Percentiles rank a stretch among this genome's conserved stretches.
These are phyloP conservation scores for Ceratocystis huliohia DNA, from an alignment of 2,329 filamentous ascomycete species.

Conservation along the genomic window DNA sequence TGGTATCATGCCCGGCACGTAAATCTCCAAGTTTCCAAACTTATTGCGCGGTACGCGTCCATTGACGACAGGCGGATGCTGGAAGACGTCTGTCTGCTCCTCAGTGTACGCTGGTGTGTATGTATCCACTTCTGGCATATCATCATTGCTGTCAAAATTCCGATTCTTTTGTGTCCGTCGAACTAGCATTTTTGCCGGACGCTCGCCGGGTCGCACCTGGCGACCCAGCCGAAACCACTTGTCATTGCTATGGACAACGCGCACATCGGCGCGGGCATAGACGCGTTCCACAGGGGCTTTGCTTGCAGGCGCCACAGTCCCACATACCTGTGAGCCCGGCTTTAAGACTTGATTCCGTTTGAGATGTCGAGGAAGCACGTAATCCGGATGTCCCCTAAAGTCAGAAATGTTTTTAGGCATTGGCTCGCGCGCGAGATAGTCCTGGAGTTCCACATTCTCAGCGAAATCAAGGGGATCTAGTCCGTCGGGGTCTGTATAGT, in stretches of 20 bases:
- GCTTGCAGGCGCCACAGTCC: constrained; percentile 60
- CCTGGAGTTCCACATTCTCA: constrained; percentile 64
- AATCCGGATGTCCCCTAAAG: constrained; percentile 75
- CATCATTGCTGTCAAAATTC: constrained; percentile 26
- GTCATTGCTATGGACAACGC: constrained; percentile 62
- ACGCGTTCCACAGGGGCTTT: constrained; percentile 57
- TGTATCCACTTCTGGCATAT: constrained; percentile 29
- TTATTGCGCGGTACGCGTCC: constrained; percentile 78
- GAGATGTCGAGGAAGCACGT: constrained; percentile 74
- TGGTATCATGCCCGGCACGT: constrained; percentile 84
- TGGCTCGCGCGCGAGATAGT: constrained; percentile 59
- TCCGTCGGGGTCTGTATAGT: constrained; percentile 32
- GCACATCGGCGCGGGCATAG: constrained; percentile 71
- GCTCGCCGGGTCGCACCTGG: constrained; percentile 63
- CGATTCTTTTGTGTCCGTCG: background rate
- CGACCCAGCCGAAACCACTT: constrained; percentile 85
- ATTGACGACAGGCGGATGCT: constrained; percentile 59
- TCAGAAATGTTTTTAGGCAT: constrained; percentile 80
- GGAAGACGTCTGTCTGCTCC: constrained; percentile 59
- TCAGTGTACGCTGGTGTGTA: constrained; percentile 48
- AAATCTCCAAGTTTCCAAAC: constrained; percentile 89
- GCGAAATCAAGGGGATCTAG: constrained; percentile 62
- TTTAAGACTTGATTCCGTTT: constrained; percentile 70
- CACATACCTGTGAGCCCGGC: constrained; percentile 55
- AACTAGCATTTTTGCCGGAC: constrained; percentile 63